Conservation (phyloP, 164 flowering plant genomes). For the Vitis rupestris region DNA sequence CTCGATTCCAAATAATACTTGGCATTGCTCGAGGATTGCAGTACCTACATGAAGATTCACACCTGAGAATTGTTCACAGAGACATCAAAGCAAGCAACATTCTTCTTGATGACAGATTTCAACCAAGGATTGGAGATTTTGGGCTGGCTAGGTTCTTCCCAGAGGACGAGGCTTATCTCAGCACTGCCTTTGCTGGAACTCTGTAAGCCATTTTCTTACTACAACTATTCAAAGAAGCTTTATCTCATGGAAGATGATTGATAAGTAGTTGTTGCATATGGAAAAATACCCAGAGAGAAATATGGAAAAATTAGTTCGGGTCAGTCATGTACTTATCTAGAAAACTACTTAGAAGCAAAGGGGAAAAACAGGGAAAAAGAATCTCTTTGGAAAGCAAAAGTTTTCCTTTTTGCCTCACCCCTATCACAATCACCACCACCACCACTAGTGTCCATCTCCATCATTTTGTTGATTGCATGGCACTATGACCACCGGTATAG, state of each 20-base stretch:
- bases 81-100: conserved; percentile 79
- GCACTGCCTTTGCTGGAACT: conserved; percentile 78
- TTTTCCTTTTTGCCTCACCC: no score
- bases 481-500: no score
- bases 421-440: no score
- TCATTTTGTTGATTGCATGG: no score
- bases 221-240: background rate
- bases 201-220: conserved; percentile 36
- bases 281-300: no score
- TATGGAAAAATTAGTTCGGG: no score
- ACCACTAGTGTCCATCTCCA: no score
- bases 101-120: conserved; percentile 63
- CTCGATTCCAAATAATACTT: conserved; percentile 50
- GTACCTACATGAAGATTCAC: conserved; percentile 70
- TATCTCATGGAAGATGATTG: background rate
- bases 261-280: background rate
- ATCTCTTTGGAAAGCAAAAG: no score
- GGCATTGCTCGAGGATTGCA: conserved; percentile 68
- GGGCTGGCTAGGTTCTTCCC: conserved; percentile 74
- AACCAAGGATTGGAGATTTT: conserved; percentile 66
- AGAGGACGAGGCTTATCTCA: conserved; percentile 64
- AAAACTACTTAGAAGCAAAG: no score
- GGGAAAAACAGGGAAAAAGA: no score
- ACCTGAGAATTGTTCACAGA: conserved; percentile 59
- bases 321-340: no score